Evolutionary conservation across 768 basidiomycete species (phyloP).

Genomic region (Paxillus rubicundulus): DNA sequence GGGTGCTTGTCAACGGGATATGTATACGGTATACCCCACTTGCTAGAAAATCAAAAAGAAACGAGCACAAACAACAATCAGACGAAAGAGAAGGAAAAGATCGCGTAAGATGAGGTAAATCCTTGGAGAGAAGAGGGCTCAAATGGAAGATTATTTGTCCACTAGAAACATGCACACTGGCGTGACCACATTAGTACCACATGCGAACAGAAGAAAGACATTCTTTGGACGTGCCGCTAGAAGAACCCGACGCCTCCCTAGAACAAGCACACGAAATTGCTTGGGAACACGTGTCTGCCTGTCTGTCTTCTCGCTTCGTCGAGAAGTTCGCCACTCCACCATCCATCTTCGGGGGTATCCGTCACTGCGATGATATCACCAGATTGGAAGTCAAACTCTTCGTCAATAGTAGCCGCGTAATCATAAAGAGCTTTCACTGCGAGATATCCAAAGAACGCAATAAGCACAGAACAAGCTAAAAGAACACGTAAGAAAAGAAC

Average conservation of each 20-base stretch:
- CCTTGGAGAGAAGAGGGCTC: not conserved
- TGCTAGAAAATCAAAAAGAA: not conserved
- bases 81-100: not conserved
- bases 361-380: slow-evolving; percentile 97
- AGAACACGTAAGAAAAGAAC: slow-evolving; percentile 27
- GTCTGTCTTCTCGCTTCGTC: slow-evolving; percentile 69
- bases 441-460: slow-evolving; percentile 8
- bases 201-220: not conserved
- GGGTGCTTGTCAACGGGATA: too few species aligned
- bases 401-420: slow-evolving; percentile 78
- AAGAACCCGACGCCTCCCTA: slow-evolving; percentile 29
- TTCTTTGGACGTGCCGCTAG: not conserved
- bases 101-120: not conserved
- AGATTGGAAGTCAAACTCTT: slow-evolving; percentile 95
- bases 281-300: slow-evolving; percentile 81
- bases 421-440: slow-evolving; percentile 89
- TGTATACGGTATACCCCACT: too few species aligned
- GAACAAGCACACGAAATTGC: slow-evolving; percentile 84
- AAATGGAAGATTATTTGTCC: too few species aligned
- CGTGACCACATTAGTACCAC: too few species aligned
- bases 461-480: slow-evolving; percentile 6
- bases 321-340: slow-evolving; percentile 93
- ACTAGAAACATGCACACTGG: too few species aligned
- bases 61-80: too few species aligned
- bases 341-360: slow-evolving; percentile 91